Base-by-base conservation (phyloP, 2,329 filamentous ascomycete genomes). In the Apiospora phragmitis region DNA sequence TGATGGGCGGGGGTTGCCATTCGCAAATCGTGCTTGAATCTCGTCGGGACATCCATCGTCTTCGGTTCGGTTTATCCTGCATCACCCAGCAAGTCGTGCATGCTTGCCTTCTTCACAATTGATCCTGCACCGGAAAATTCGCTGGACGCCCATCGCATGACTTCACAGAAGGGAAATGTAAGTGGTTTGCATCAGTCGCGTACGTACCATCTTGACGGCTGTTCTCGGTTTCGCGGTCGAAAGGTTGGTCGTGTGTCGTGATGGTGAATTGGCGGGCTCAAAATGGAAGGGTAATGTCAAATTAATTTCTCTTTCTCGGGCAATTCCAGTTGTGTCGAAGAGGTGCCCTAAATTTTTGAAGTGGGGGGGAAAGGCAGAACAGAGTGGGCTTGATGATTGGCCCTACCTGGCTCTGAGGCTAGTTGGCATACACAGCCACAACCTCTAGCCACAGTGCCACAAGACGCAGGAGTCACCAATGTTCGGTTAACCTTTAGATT, bases 181-280 rank as follows among this genome's bases (percentile, higher is more conserved):
- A 62, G 18, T 38, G 55, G 29, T n/a, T 62, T 62, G 18, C 18
- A 62, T 62, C 55, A 62, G 32, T 62, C 55, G 55, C 55, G 83
- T 67, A 76, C 75, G 68, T 76, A 77, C 84, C 84, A 86, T 86
- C 81, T 85, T 86, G 84, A 82, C 84, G 83, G 83, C 82, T 79
- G 55, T 77, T 82, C 78, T 75, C 65, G 80, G 72, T 78, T 82
- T 81, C 80, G 81, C 81, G 83, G 78, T 80, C 77, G 80, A 75
- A 73, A 73, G 51, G 72, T 73, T 72, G 72, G 73, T 74, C 71
- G 73, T 75, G 67, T 69, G 69, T 73, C 72, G 71, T 73, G 29
- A 38, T 62, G 70, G 73, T 73, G 68, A 42, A 69, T 47, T 65
- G 68, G 68, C 55, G 65, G 55, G 55, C 55, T 62, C 55, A 38